phyloP scores from a whole-genome alignment of 1,284 basidiomycete genomes.

The Kalmanozyma brasiliensis region DNA sequence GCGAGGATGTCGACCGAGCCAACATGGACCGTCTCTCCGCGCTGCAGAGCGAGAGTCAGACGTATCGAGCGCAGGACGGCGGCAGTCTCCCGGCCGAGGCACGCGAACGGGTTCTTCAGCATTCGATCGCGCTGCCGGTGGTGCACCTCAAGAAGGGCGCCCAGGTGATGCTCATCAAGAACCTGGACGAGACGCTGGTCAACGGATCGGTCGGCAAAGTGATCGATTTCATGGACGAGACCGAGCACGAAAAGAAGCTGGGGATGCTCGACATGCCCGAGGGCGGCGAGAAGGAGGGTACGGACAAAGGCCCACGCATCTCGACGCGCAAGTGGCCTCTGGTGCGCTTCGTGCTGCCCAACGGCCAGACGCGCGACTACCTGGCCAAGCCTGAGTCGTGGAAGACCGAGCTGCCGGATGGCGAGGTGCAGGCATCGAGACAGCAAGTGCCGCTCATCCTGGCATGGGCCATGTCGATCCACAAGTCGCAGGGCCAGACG shows the following conservation, averaged over 20 bases:
- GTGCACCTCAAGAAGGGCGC: conserved; percentile 78
- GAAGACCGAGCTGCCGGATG: conserved; percentile 69
- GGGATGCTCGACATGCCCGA: conserved; percentile 54
- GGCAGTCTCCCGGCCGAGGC: conserved; percentile 44
- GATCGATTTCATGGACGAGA: conserved; percentile 58
- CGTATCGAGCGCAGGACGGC: conserved; percentile 54
- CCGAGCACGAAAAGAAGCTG: conserved; percentile 49
- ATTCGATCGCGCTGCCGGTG: conserved; percentile 58
- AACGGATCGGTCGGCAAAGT: conserved; percentile 85
- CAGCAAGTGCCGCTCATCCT: conserved; percentile 65
- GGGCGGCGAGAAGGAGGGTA: conserved; percentile 43
- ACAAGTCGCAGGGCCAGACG: conserved; percentile 67
- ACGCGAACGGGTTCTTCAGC: conserved; percentile 48
- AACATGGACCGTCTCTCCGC: conserved; percentile 75
- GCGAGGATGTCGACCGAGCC: conserved; percentile 82
- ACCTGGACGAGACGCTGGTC: conserved; percentile 78
- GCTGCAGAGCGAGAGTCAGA: conserved; percentile 41
- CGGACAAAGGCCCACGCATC: conserved; percentile 54
- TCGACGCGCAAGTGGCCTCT: conserved; percentile 55
- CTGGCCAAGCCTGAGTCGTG: conserved; percentile 58
- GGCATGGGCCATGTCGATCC: conserved; percentile 67
- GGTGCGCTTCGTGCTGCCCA: conserved; percentile 57
- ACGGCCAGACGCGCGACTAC: conserved; percentile 53
- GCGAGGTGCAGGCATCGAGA: conserved; percentile 65
- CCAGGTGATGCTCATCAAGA: conserved; percentile 80